Base-by-base conservation (phyloP, 306 rosid species). In the Trifolium fragiferum region DNA sequence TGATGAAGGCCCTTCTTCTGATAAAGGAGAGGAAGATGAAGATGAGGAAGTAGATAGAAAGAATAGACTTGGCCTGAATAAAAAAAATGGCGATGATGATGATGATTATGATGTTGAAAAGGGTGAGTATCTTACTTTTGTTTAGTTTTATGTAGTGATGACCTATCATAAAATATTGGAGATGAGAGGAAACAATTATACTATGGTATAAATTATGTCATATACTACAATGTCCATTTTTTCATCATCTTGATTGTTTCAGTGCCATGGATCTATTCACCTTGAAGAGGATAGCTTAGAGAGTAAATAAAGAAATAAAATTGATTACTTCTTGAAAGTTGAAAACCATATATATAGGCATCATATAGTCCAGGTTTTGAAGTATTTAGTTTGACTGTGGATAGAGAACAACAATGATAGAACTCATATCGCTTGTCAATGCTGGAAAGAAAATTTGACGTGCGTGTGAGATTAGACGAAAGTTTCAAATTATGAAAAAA, bases 21-120 rank as follows among this genome's bases (percentile, higher is more conserved):
- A 91, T 84, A 91, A 54, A 84, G 97, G 94, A 66, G 98, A 91
- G 49, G 98, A 89, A 80, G 97, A 91, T 78, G 98, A 89, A 73
- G 98, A 91, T 0, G 96, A 93, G 57, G 97, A 93, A 84, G 82
- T 78, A 16, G 86, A 79, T 2, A 86, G 97, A 86, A 93, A 87
- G 81, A 88, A 57, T 63, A 88, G 91, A 81, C 90, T 87, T 81
- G 91, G 87, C 7, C 87, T 89, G 59, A 83, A 83, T 78, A 93
- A 87, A 81, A 87, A 78, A 72, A 66, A 66, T n/a, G 93, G 86
- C 14, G 92, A 80, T 30, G 98, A 93, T 16, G 94, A 93, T 57
- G 98, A 93, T 38, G 94, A 87, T 55, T 21, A 21, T 64, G 94
- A 90, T 74, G 68, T 86, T 68, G 95, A 93, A 84, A 93, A 90